Percentiles rank a stretch among this genome's conserved stretches.
phyloP scores from a whole-genome alignment of 2,329 filamentous ascomycete species.

The Neonectria ditissima region DNA sequence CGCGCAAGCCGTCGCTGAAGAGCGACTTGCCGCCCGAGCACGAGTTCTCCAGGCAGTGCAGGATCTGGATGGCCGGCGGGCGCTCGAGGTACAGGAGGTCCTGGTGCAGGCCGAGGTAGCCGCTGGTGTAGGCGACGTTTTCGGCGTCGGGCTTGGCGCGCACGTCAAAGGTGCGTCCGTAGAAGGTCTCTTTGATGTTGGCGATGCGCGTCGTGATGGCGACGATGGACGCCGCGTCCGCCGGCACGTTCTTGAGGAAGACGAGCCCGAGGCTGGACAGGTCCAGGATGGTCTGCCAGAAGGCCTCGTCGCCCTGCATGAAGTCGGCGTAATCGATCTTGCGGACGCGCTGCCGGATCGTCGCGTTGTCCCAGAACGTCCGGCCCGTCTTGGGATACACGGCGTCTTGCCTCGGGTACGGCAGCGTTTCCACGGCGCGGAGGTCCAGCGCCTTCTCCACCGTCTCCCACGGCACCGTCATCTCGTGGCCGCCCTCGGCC shows the following conservation, averaged over 20 bases:
- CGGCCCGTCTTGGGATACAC: conserved; percentile 50
- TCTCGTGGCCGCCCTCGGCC: conserved; percentile 49
- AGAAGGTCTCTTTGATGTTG: conserved; percentile 86
- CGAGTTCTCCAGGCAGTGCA: conserved; percentile 89
- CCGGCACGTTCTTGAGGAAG: conserved; percentile 80
- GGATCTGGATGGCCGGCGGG: conserved; percentile 84
- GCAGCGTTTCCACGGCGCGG: conserved; percentile 33
- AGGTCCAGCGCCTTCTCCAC: conserved; percentile 50
- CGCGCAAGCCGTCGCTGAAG: conserved; percentile 81
- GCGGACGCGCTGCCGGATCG: conserved; percentile 57
- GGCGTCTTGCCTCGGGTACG: conserved; percentile 42
- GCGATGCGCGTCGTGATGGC: conserved; percentile 80
- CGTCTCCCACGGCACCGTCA: conserved; percentile 50
- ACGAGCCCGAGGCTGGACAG: conserved; percentile 78
- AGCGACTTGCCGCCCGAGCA: conserved; percentile 85
- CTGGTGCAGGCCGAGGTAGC: conserved; percentile 89
- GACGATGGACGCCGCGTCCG: conserved; percentile 73
- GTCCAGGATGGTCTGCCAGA: conserved; percentile 71
- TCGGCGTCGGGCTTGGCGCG: conserved; percentile 82
- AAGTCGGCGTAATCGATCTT: conserved; percentile 79
- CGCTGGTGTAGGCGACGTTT: conserved; percentile 91
- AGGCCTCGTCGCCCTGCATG: conserved; percentile 67
- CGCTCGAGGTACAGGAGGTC: conserved; percentile 88
- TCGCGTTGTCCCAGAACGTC: conserved; percentile 56
- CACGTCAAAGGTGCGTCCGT: conserved; percentile 92